Evolutionary conservation across 192 early-diverging fungal genomes (phyloP).

Genomic region (Coemansia sp.): DNA sequence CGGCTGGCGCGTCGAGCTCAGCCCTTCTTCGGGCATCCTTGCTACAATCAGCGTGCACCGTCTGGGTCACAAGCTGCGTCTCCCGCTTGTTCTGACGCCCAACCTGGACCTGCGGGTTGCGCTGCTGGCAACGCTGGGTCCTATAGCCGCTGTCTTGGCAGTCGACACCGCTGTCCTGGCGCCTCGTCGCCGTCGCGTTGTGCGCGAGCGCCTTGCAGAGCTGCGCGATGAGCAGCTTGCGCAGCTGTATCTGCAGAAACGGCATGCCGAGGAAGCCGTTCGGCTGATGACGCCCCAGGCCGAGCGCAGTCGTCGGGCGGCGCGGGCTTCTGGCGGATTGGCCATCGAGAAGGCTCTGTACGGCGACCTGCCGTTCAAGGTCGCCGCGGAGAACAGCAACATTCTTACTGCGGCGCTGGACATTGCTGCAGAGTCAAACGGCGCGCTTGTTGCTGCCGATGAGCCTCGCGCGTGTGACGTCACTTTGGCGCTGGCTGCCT

Average conservation of each 20-base stretch:
- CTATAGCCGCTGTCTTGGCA: constrained; percentile 53
- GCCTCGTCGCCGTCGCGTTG: constrained; percentile 55
- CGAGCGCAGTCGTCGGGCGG: constrained; percentile 64
- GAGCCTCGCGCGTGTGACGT: constrained; percentile 66
- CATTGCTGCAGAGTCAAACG: constrained; percentile 6
- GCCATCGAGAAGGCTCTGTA: constrained; percentile 85
- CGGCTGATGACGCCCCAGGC: constrained; percentile 67
- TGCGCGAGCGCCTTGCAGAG: constrained; percentile 51
- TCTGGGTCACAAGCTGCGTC: constrained; percentile 62
- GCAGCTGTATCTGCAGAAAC: constrained; percentile 61
- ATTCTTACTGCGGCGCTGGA: constrained; percentile 17
- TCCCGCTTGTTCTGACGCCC: constrained; percentile 65
- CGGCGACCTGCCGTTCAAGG: constrained; percentile 66
- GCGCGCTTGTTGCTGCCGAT: constrained; percentile 27
- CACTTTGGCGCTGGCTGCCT: constrained; percentile 76
- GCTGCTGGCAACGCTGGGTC: constrained; percentile 56
- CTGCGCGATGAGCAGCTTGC: constrained; percentile 64
- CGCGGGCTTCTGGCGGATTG: constrained; percentile 62
- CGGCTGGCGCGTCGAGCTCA: constrained; percentile 60
- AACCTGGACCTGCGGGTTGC: constrained; percentile 57
- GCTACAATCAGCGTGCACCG: constrained; percentile 61
- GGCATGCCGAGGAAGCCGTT: constrained; percentile 77
- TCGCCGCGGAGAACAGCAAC: constrained; percentile 45
- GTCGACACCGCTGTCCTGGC: constrained; percentile 60
- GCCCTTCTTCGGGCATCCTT: constrained; percentile 58